phyloP scores from a whole-genome alignment of 2,329 filamentous ascomycete species.

The Calcarisporium arbuscula region DNA sequence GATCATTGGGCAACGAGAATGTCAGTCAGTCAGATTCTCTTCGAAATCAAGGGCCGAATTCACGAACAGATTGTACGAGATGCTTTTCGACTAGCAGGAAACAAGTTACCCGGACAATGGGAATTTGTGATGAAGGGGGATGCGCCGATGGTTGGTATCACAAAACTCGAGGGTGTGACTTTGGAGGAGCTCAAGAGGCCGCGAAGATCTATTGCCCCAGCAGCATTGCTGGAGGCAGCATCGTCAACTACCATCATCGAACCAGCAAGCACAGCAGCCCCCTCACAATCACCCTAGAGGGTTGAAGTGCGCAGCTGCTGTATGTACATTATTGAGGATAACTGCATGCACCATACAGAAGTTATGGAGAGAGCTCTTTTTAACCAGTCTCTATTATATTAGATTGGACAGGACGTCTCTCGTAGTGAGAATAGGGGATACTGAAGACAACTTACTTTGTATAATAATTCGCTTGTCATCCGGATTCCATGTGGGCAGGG shows the following conservation, averaged over 20 bases:
- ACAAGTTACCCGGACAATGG: conserved; percentile 92
- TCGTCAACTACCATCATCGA: conserved; percentile 25
- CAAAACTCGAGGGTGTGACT: conserved; percentile 80
- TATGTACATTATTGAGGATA: too few species aligned
- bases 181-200: conserved; percentile 78
- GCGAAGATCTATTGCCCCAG: conserved; percentile 56
- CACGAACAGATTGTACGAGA: conserved; percentile 94
- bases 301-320: too few species aligned
- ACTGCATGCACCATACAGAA: too few species aligned
- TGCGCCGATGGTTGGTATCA: conserved; percentile 82
- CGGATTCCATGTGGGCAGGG: too few species aligned
- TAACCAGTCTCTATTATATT: too few species aligned
- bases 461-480: too few species aligned
- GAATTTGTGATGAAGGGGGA: conserved; percentile 94
- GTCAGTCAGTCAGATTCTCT: conserved; percentile 83
- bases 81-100: conserved; percentile 87
- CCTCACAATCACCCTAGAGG: conserved; percentile 23
- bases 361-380: too few species aligned
- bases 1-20: conserved; percentile 93
- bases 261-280: conserved; percentile 24
- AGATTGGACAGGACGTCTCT: too few species aligned
- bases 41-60: conserved; percentile 84
- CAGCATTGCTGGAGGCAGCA: conserved; percentile 26
- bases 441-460: too few species aligned
- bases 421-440: too few species aligned